Evolutionary conservation across 352 stramenopile genomes (phyloP), one percentile per base, ranked within the genome.

Genomic region (Saprolegnia parasitica): DNA sequence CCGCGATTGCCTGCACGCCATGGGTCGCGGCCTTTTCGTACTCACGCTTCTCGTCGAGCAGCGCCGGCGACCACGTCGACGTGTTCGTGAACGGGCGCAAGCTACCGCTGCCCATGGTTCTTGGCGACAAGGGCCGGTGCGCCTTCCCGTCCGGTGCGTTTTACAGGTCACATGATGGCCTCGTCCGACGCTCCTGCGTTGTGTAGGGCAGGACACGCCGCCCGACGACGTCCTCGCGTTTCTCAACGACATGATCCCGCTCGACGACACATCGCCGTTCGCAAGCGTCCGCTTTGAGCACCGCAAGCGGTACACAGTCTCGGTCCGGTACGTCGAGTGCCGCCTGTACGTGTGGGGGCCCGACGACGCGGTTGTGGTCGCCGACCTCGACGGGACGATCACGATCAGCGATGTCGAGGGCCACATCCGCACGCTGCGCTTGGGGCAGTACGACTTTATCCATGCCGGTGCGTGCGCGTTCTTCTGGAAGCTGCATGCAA

Each of bases 321-420:
- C 78, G 26, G 77, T 89, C 4, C 84, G 86, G 6, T 90, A 88
- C 45, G 78, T 93, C 16, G 86, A 93, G 60, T 73, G 78, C 39
- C 82, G 85, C 24, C 73, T 93, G 42, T 81, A 90, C 73, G 58
- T 93, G 0, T 93, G 86, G 86, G 79, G 80, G 2, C 80, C 86
- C 5, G 90, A 93, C 61, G 86, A 91, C 67, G 90, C 82, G 18
- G 78, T 86, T n/a, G 80, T 92, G 29, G 82, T 94, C 18, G 84
- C 83, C 15, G 86, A 94, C 65, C 77, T 94, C 70, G 86, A 94
- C 65, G 86, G 86, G 18, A 94, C 86, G 21, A 78, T 94, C 47
- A 94, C 86, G 0, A 89, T 91, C 62, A 94, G 81, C 72, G 86
- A 94, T 62, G 83, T 94, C 15, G 86, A 94, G 70, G 86, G 86